Conservation (phyloP, 495 filamentous ascomycete species). For the Neurospora sp. region DNA sequence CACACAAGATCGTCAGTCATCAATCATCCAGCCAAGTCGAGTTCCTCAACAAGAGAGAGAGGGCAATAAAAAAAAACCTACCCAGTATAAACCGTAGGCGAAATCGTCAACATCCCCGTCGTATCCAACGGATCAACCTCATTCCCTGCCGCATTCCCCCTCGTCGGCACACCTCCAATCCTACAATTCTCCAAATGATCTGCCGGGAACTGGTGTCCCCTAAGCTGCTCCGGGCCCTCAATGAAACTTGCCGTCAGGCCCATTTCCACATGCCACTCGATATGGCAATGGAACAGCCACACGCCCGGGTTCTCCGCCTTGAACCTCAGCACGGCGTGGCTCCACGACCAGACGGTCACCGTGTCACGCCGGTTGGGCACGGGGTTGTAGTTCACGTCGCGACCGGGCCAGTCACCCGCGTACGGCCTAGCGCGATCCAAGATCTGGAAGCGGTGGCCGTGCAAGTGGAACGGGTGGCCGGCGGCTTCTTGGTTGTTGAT, state of each 20-base stretch:
- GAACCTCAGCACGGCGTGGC: conserved; percentile 50
- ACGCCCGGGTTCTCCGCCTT: conserved; percentile 62
- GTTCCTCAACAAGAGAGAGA: neutral
- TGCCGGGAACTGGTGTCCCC: conserved; percentile 50
- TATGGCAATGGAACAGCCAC: conserved; percentile 75
- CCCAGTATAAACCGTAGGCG: conserved; percentile 32
- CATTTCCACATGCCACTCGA: conserved; percentile 70
- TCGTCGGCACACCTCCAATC: conserved; percentile 34
- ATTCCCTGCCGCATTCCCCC: conserved; percentile 72
- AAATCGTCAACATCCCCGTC: conserved; percentile 36
- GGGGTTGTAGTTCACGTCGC: conserved; percentile 33
- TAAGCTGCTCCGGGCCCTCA: conserved; percentile 55
- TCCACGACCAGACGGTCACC: conserved; percentile 41
- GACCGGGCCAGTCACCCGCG: conserved; percentile 27
- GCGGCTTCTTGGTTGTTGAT: conserved; percentile 69
- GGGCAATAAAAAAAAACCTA: conserved; percentile 9
- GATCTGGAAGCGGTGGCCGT: conserved; percentile 79
- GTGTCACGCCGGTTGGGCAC: conserved; percentile 45
- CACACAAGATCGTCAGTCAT: neutral
- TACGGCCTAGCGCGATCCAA: conserved; percentile 40
- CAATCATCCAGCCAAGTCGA: neutral
- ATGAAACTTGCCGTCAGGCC: conserved; percentile 64
- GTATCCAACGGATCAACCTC: conserved; percentile 51
- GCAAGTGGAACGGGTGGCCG: conserved; percentile 42
- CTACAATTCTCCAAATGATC: conserved; percentile 52